Conservation (phyloP, 179 eudicot genomes). For the Pouteria campechiana region DNA sequence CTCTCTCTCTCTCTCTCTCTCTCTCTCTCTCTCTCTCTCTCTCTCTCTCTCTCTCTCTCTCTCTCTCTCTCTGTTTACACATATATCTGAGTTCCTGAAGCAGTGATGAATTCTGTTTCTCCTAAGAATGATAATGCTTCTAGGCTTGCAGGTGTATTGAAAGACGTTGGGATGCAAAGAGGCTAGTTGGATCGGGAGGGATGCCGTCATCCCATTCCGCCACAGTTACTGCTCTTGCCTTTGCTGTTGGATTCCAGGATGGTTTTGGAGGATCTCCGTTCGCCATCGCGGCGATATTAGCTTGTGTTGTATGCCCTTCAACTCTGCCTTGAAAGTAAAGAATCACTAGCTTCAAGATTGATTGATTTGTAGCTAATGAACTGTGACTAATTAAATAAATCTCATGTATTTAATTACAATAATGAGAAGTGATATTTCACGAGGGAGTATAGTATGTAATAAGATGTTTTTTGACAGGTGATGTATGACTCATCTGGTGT, state of each 20-base stretch:
- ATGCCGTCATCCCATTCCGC: slow-evolving; percentile 99
- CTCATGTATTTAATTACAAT: neutral
- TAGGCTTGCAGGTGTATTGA: slow-evolving; percentile 76
- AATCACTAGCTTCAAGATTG: too few relatives aligned
- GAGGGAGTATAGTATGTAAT: neutral
- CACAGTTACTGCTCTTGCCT: slow-evolving; percentile 85
- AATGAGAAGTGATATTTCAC: neutral
- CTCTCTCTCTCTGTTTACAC: too few relatives aligned
- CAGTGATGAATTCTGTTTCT: neutral
- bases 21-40: too few relatives aligned
- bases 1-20: too few relatives aligned
- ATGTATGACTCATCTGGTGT: slow-evolving; percentile 54
- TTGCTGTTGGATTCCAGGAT: slow-evolving; percentile 64
- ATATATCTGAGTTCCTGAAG: slow-evolving; percentile 3
- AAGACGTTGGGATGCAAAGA: slow-evolving; percentile 70
- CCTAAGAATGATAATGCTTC: slow-evolving; percentile 10
- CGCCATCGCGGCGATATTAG: slow-evolving; percentile 62
- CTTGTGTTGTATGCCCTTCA: slow-evolving; percentile 63
- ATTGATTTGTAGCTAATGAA: too few relatives aligned
- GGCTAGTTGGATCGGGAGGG: slow-evolving; percentile 84
- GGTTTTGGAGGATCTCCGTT: slow-evolving; percentile 71
- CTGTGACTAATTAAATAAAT: neutral
- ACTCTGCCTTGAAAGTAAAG: too few relatives aligned
- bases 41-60: too few relatives aligned
- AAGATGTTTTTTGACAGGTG: slow-evolving; percentile 37